Conservation (phyloP, 164 flowering plant species). For the Liriodendron chinense region DNA sequence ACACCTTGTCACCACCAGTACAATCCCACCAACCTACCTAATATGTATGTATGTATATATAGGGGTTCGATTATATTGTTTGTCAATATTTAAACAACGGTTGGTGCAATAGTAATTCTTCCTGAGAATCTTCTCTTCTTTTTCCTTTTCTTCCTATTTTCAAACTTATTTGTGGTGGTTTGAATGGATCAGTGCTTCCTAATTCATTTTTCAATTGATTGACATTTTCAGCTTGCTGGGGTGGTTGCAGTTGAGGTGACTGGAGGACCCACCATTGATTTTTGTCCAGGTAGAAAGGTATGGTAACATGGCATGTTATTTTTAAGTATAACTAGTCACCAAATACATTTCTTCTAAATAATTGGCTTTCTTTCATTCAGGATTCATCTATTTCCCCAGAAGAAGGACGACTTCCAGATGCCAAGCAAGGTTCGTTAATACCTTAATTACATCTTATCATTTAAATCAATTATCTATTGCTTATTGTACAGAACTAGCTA, state of each 20-base stretch:
- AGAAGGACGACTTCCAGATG: constrained; percentile 93
- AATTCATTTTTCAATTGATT: background rate
- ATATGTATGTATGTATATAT: background rate
- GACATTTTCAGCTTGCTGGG: constrained; percentile 80
- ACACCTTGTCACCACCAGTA: too few species aligned
- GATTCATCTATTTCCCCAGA: constrained; percentile 67
- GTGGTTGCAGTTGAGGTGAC: constrained; percentile 96
- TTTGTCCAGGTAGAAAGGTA: constrained; percentile 97
- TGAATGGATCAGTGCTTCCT: background rate
- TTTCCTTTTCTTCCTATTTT: background rate
- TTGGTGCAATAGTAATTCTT: too few species aligned
- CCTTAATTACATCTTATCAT: background rate
- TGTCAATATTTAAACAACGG: background rate
- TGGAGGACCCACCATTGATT: constrained; percentile 87
- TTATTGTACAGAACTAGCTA: too few species aligned
- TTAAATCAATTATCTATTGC: background rate
- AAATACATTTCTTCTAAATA: background rate
- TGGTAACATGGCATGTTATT: constrained; percentile 2
- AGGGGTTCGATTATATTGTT: background rate
- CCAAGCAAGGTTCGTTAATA: constrained; percentile 54
- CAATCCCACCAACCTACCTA: too few species aligned
- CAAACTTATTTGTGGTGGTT: background rate
- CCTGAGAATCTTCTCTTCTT: background rate
- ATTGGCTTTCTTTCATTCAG: constrained; percentile 28
- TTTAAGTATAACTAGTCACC: constrained; percentile 5